Evolutionary conservation across 2,329 filamentous ascomycete genomes (phyloP).

Genomic region (Colletotrichum tofieldiae): DNA sequence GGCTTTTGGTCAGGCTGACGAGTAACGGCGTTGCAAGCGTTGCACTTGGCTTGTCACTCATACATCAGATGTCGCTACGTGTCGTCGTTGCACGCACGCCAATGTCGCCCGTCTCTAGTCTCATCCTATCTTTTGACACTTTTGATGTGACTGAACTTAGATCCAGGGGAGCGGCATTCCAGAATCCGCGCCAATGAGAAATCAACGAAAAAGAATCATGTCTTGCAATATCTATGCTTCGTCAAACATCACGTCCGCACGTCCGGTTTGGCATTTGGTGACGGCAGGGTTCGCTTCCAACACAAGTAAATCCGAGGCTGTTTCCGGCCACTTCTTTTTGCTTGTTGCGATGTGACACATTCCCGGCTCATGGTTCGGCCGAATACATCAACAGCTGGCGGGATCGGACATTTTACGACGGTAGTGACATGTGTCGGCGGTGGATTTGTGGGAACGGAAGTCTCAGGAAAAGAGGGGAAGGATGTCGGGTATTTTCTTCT

Average conservation of each 20-base stretch:
- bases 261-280: background rate
- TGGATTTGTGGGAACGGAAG: slow-evolving; percentile 20
- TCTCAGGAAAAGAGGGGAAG: slow-evolving; percentile 23
- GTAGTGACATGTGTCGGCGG: slow-evolving; percentile 29
- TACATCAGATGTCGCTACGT: background rate
- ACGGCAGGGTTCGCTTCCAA: too few relatives aligned
- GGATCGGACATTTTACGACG: slow-evolving; percentile 31
- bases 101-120: slow-evolving; percentile 15
- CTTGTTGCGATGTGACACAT: background rate
- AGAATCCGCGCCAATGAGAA: slow-evolving; percentile 21
- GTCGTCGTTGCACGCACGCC: background rate
- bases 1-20: background rate
- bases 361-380: slow-evolving; percentile 24
- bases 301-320: background rate
- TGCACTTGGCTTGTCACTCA: slow-evolving; percentile 1
- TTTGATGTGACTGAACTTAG: slow-evolving; percentile 8
- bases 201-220: slow-evolving; percentile 2
- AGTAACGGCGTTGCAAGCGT: slow-evolving; percentile 5
- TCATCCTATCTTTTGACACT: slow-evolving; percentile 22
- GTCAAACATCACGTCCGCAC: background rate
- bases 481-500: background rate
- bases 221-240: slow-evolving; percentile 5
- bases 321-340: background rate
- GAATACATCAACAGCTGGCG: slow-evolving; percentile 7
- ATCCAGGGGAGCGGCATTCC: background rate